Evolutionary conservation across 495 filamentous ascomycete genomes (phyloP).

Genomic region (Hyaloscypha variabilis): DNA sequence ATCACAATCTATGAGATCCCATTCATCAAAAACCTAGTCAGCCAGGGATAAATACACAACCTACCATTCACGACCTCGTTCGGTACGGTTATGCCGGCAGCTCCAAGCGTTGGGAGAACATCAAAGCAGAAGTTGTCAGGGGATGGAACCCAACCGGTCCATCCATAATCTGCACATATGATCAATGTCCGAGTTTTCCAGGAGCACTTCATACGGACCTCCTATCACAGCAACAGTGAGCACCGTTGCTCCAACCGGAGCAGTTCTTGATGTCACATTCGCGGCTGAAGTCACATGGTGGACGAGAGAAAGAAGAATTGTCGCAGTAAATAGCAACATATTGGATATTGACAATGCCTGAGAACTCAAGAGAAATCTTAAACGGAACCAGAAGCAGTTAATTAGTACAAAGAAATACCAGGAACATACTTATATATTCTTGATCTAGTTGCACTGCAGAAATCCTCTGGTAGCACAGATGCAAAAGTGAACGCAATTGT

Average conservation of each 20-base stretch:
- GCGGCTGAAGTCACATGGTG: not conserved
- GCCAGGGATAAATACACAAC: not conserved
- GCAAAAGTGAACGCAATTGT: too few species aligned
- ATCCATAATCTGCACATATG: conserved; percentile 12
- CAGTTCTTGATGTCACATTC: not conserved
- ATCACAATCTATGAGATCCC: conserved; percentile 9
- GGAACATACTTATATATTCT: too few species aligned
- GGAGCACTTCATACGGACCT: not conserved
- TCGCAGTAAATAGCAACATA: too few species aligned
- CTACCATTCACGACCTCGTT: conserved; percentile 16
- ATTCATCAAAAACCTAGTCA: too few species aligned
- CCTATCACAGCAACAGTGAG: conserved; percentile 8
- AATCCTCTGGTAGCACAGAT: too few species aligned
- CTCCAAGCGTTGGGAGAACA: conserved; percentile 3
- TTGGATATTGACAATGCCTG: too few species aligned
- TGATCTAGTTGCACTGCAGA: too few species aligned
- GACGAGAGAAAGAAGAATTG: not conserved
- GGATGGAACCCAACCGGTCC: conserved; percentile 18
- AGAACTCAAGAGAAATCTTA: too few species aligned
- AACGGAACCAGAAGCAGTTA: too few species aligned
- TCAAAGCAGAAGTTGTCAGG: conserved; percentile 18
- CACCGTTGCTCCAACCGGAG: not conserved
- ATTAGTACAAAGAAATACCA: too few species aligned
- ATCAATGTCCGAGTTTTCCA: not conserved
- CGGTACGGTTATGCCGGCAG: conserved; percentile 12